Conservation (phyloP, 1,284 basidiomycete genomes). For the Pterula multifida region DNA sequence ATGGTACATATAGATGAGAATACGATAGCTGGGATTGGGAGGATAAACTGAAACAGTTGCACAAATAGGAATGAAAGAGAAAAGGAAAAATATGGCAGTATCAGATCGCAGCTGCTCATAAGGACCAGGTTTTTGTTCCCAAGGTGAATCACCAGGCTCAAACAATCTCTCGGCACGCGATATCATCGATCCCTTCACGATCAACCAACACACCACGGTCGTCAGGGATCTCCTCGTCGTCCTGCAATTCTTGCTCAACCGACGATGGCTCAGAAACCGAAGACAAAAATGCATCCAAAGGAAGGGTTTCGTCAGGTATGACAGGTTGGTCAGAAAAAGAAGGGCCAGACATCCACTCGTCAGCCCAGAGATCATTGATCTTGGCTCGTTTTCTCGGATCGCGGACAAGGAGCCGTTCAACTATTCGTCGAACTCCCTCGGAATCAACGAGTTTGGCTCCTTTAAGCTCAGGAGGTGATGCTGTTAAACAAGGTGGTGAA, state of each 20-base stretch:
- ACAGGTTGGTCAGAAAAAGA: neutral
- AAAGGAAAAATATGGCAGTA: no score
- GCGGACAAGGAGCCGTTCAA: constrained; percentile 51
- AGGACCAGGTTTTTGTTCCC: no score
- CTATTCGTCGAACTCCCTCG: constrained; percentile 40
- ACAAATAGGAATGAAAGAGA: no score
- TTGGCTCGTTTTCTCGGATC: constrained; percentile 52
- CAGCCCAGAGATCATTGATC: constrained; percentile 54
- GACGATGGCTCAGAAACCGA: neutral
- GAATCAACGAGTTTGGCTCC: constrained; percentile 29
- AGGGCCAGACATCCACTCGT: constrained; percentile 41
- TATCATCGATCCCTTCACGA: neutral
- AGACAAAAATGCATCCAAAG: neutral
- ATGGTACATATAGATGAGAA: no score
- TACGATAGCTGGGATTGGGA: no score
- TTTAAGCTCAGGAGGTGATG: constrained; percentile 16
- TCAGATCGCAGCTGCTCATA: no score
- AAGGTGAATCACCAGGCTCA: neutral
- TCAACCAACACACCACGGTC: neutral
- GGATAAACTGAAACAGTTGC: no score
- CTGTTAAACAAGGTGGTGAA: constrained; percentile 4
- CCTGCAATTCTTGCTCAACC: neutral
- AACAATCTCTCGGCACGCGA: neutral
- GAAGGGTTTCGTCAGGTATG: neutral
- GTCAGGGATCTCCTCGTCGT: neutral